A percentile compares a stretch with the other conserved stretches of the same genome.
Evolutionary conservation across 768 basidiomycete genomes (phyloP).

Genomic region (Lentinula boryana): DNA sequence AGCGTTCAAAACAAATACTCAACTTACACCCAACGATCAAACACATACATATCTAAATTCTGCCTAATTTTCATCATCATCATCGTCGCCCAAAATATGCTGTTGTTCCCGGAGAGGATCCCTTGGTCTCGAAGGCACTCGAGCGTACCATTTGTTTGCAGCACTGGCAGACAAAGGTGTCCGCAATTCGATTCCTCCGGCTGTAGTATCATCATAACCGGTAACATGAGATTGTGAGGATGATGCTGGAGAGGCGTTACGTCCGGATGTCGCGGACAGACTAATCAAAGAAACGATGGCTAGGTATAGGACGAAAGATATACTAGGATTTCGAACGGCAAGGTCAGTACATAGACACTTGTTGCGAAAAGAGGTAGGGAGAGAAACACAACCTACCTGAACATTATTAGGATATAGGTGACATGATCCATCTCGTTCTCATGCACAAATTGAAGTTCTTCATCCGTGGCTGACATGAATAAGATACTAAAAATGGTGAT

Average conservation of each 20-base stretch:
- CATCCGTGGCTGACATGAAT: slow-evolving; percentile 94
- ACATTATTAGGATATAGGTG: slow-evolving; percentile 82
- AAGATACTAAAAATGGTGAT: slow-evolving; percentile 41
- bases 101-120: background rate
- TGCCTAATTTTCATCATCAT: background rate
- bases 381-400: slow-evolving; percentile 44
- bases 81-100: background rate
- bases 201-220: slow-evolving; percentile 7
- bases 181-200: slow-evolving; percentile 37
- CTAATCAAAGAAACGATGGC: slow-evolving; percentile 67
- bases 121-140: slow-evolving; percentile 35
- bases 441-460: slow-evolving; percentile 71
- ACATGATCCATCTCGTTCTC: slow-evolving; percentile 83
- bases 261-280: slow-evolving; percentile 59
- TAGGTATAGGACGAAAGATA: slow-evolving; percentile 75
- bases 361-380: background rate
- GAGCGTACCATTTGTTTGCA: slow-evolving; percentile 58
- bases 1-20: background rate
- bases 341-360: too few species aligned
- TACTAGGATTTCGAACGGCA: slow-evolving; percentile 26
- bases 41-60: background rate
- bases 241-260: slow-evolving; percentile 33
- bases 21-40: background rate
- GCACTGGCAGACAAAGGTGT: slow-evolving; percentile 17
- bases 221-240: background rate